Conservation (phyloP, 495 filamentous ascomycete genomes). For the Neurospora tetrasperma region DNA sequence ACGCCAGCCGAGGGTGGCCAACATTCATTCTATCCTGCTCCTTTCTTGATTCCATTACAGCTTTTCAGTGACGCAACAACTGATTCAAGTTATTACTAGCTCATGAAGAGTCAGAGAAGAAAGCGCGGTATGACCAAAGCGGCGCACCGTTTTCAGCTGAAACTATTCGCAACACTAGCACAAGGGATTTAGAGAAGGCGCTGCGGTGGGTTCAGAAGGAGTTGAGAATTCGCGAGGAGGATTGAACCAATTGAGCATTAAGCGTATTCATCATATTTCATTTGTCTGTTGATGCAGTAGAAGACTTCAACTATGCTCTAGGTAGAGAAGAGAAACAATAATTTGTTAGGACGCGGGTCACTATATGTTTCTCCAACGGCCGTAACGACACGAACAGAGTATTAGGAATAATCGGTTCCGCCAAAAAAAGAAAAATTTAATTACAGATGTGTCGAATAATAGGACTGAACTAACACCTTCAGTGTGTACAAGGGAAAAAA, state of each 20-base stretch:
- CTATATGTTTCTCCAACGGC: no score
- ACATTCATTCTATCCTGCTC: background rate
- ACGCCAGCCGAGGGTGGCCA: background rate
- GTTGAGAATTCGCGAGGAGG: background rate
- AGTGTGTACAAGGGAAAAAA: no score
- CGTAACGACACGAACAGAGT: no score
- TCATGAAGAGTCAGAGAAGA: background rate
- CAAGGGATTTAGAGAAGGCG: background rate
- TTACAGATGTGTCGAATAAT: no score
- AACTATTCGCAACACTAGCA: background rate
- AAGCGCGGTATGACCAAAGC: background rate
- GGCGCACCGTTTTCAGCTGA: background rate
- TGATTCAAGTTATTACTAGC: background rate
- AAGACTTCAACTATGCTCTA: no score
- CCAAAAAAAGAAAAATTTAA: no score
- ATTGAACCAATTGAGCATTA: background rate
- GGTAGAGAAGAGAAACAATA: no score
- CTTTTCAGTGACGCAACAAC: no score
- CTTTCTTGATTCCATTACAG: background rate
- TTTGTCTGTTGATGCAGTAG: background rate
- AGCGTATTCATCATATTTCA: background rate
- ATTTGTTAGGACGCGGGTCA: no score
- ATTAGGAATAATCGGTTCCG: no score
- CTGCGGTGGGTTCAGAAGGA: background rate
- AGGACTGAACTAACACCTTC: no score